Evolutionary conservation across 2,329 filamentous ascomycete species (phyloP), one percentile per base, ranked within the genome.

Genomic region (Pseudocercospora macadamiae): DNA sequence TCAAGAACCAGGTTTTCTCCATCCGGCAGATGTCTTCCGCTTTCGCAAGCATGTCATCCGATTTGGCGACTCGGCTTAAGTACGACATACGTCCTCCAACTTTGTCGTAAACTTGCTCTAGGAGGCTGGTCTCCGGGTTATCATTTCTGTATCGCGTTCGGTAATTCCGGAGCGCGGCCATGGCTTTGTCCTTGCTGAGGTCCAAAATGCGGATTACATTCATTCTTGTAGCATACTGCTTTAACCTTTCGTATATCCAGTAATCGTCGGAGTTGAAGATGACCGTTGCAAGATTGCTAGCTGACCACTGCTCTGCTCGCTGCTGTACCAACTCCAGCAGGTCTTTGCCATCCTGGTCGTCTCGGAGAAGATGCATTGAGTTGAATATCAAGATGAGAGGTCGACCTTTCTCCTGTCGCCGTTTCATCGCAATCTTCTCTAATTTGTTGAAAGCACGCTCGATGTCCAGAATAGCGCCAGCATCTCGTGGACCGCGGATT

Each of bases 211-310:
- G 86, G 34, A 96, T 88, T 3, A 99, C 89, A 71, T 97, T 93
- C 91, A 99, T 96, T 45, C 95, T 86, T 1, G 93, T 96, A 2
- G 92, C 91, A 59, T 96, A 88, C 73, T 91, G 88, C 80, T 97
- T 97, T 53, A 99, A 79, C 12, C 93, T 85, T 74, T 99, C 95
- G 70, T 97, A 97, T 0, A 99, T 90, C 95, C 95, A 99, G 76
- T 96, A 99, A 73, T 97, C 95, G 75, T 99, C 95, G 54, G 88
- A 93, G 76, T 97, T 97, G 78, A 99, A 92, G 30, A 99, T 87
- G 81, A 91, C 85, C 1, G 95, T 97, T 26, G 96, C 90, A 7
- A 99, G 83, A 64, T 91, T 93, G 18, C 90, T 86, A 1, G 93
- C 95, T 1, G 95, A 93, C 95, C 95, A 99, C 74, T 95, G 90